Base-by-base conservation (phyloP, 1,284 basidiomycete species). In the Rhodotorula sp. region DNA sequence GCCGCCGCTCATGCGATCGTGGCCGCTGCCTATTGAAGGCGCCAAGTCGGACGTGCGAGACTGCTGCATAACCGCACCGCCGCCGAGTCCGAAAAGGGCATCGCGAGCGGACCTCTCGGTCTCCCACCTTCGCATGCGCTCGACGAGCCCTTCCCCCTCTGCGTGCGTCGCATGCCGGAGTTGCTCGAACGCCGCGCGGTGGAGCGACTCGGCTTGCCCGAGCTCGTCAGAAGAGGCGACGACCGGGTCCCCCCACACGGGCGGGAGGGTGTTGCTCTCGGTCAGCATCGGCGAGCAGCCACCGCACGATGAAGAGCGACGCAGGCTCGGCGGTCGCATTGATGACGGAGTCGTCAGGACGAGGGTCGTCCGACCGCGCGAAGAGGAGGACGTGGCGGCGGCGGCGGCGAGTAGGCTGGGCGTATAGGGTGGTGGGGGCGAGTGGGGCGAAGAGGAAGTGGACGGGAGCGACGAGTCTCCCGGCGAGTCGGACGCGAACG, bases 91-190 rank as follows among this genome's bases (percentile, higher is more conserved):
- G 21, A 64, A 56, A 4, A 52, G n/a, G 14, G 38, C 65, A 15
- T 50, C 45, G 52, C 47, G 52, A 18, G 26, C 15, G 0, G 18
- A 58, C 15, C 60, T 50, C 31, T 61, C 62, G 5, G 26, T 28
- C 48, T 73, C 72, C 72, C 72, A 73, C 21, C 69, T 50, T 38
- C 62, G 54, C 64, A 73, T 67, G 21, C 72, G 60, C 47, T 73
- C 72, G 50, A 73, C 72, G 34, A 73, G 70, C 7, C 66, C 38
- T 19, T 70, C 68, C 49, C 66, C 60, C 14, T 68, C 64, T 5
- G 34, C 52, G 18, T 49, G 48, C 23, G 72, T 73, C 38, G 66
- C 48, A 3, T n/a, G n/a, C 14, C 72, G 66, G 14, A 73, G 62
- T 28, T 70, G 60, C 61, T 70, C 72, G 47, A 73, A 73, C 28